Base-by-base conservation (phyloP, 768 basidiomycete species). In the Pisolithus tinctorius region DNA sequence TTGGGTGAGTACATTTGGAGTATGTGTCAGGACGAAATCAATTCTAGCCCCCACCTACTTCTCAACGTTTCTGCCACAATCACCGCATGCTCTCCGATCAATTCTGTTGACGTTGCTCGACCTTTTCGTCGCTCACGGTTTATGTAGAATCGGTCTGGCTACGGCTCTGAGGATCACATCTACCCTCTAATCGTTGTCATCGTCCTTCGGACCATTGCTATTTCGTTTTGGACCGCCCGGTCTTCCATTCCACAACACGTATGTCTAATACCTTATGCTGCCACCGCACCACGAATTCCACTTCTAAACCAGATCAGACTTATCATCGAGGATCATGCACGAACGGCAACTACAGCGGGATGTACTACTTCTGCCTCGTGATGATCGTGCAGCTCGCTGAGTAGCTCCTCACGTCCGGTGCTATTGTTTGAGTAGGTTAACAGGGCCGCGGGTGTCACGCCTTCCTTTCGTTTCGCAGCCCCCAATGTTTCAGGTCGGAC, bases 401-500 rank as follows among this genome's bases (percentile, higher is more conserved):
- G 11, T 47, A 23, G 47, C n/a, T 45, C 50, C 31, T 67, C 65
- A 67, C 17, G 63, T 70, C 50, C 71, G 66, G 49, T 65, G 71
- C 45, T 86, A 82, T 61, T 88, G 76, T 58, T 77, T 79, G 55
- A 93, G 70, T 25, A 94, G 63, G 37, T 74, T 73, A 10, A 91
- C 74, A 16, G 87, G 0, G 82, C 80, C 0, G 83, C 77, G 2
- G 92, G 92, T 3, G 93, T 95, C 80, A 94, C 89, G 7, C 93
- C 93, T 63, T 94, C 92, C 82, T 94, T 92, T 26, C 92, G 74
- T 65, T 92, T 93, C 16, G 88, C 93, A 4, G 87, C 86, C 16
- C 92, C 92, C 49, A 93, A 77, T 9, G 81, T 91, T 14, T 75
- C 74, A 0, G 93, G 93, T 46, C 78, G 69, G 2, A 85, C 77